Base-by-base conservation (phyloP, 148 eudicot species). In the Silene conica region DNA sequence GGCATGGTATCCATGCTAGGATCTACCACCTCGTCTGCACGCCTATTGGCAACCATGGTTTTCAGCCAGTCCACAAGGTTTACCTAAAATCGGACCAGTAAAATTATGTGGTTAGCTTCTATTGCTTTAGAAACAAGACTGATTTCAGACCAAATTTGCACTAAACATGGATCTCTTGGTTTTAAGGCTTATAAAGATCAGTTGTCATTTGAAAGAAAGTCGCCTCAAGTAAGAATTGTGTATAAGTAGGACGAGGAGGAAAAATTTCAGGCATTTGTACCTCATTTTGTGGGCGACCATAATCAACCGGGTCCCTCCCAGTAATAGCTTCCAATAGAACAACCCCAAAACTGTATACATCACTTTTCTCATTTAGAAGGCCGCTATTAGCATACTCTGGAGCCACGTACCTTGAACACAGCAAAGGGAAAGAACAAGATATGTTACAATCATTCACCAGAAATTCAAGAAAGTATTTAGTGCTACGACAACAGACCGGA, bases 361-460 rank as follows among this genome's bases (percentile, higher is more conserved):
- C 97, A 75, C 96, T 92, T 82, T 92, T 90, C 79, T 92, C 98
- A 71, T 88, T 91, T 46, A 91, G 86, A 71, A 87, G 87, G 70
- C 98, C 98, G 75, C 97, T 91, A 71, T 88, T 91, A 72, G 98
- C 98, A 85, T 94, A 94, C 78, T 94, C 98, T 68, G 98, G 98
- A 77, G 96, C 97, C 62, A 94, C 97, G 75, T 94, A 94, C 77
- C 96, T 93, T 82, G 26, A 69, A 67, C 22, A 75, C 20, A 45
- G 68, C 48, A 70, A 63, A 23, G 63, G 14, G 16, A 19, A 38
- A 52, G 18, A 52, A 18, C 34, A n/a, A 69, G 64, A 38, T 21
- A 3, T 2, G 19, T 7, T 63, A 50, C 19, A 18, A 9, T 19
- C 56, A 34, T n/a, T 28, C 4, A 9, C 16, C 20, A 69, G n/a